A percentile compares a stretch with the other conserved stretches of the same genome.
Evolutionary conservation across 805 yeast genomes (phyloP).

Genomic region (Yamadazyma phyllophila): DNA sequence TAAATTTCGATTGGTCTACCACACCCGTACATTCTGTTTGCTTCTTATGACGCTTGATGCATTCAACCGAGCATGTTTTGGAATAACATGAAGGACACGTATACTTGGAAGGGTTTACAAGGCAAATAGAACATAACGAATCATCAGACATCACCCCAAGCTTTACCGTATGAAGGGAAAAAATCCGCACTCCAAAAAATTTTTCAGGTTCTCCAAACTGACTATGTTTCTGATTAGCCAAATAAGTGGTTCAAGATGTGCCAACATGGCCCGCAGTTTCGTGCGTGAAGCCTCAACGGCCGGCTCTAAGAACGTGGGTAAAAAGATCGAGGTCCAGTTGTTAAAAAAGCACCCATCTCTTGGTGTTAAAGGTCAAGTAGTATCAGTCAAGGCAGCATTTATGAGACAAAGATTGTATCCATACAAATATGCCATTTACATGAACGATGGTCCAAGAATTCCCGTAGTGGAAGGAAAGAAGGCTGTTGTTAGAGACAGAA

Average conservation of each 20-base stretch:
- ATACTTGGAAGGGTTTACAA: constrained; percentile 50
- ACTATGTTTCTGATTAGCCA: constrained; percentile 1
- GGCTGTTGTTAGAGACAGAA: constrained; percentile 15
- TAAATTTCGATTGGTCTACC: constrained; percentile 58
- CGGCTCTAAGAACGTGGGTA: background rate
- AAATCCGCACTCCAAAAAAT: constrained; percentile 1
- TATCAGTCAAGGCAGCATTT: constrained; percentile 70
- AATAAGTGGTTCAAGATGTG: background rate
- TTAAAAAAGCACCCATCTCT: constrained; percentile 60
- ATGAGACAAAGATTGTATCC: constrained; percentile 80
- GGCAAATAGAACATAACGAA: constrained; percentile 32
- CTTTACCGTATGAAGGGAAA: background rate
- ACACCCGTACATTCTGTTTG: constrained; percentile 64
- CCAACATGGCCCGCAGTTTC: background rate
- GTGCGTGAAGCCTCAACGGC: constrained; percentile 1
- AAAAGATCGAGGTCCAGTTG: constrained; percentile 58
- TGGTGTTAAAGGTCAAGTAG: constrained; percentile 71
- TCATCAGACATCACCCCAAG: constrained; percentile 3
- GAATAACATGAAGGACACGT: constrained; percentile 76
- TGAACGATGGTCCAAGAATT: constrained; percentile 40
- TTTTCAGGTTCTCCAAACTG: background rate
- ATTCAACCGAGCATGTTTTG: constrained; percentile 66
- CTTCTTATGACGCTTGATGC: constrained; percentile 69
- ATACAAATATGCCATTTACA: constrained; percentile 70
- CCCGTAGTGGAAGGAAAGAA: constrained; percentile 33